Percentiles rank a stretch among this genome's conserved stretches.
phyloP scores from a whole-genome alignment of 108 stramenopile genomes.

The Cyclotella cryptica region DNA sequence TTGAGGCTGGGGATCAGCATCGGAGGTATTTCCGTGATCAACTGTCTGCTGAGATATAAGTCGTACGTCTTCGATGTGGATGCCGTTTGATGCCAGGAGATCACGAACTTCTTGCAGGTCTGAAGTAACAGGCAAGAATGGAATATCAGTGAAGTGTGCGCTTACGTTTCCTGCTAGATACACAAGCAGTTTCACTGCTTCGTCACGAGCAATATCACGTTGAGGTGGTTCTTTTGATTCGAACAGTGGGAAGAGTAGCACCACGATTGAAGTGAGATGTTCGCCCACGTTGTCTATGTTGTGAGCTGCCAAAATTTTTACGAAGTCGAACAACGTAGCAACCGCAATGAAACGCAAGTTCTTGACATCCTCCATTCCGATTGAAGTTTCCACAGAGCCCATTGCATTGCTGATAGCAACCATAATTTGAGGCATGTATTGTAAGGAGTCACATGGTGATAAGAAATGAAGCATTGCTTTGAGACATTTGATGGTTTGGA shows the following conservation, averaged over 20 bases:
- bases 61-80: slow-evolving; percentile 74
- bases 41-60: slow-evolving; percentile 49
- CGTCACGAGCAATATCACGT: slow-evolving; percentile 40
- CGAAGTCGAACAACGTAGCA: slow-evolving; percentile 65
- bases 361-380: slow-evolving; percentile 1
- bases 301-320: slow-evolving; percentile 58
- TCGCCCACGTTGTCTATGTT: slow-evolving; percentile 60
- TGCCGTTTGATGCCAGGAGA: slow-evolving; percentile 59
- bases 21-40: slow-evolving; percentile 25
- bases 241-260: slow-evolving; percentile 78
- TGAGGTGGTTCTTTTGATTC: slow-evolving; percentile 25
- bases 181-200: slow-evolving; percentile 66
- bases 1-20: slow-evolving; percentile 20
- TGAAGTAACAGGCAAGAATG: slow-evolving; percentile 72
- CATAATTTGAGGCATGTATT: slow-evolving; percentile 82
- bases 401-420: slow-evolving; percentile 75
- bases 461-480: slow-evolving; percentile 59
- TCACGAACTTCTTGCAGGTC: slow-evolving; percentile 57
- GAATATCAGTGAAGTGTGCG: slow-evolving; percentile 67
- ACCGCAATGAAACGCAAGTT: slow-evolving; percentile 65
- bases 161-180: slow-evolving; percentile 67
- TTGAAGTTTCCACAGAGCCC: slow-evolving; percentile 10
- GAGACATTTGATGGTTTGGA: slow-evolving; percentile 67
- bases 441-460: slow-evolving; percentile 59
- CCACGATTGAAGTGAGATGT: slow-evolving; percentile 80